Evolutionary conservation across 176 grass and related monocot species (phyloP), one percentile per base, ranked within the genome.

Genomic region (Cocos nucifera): DNA sequence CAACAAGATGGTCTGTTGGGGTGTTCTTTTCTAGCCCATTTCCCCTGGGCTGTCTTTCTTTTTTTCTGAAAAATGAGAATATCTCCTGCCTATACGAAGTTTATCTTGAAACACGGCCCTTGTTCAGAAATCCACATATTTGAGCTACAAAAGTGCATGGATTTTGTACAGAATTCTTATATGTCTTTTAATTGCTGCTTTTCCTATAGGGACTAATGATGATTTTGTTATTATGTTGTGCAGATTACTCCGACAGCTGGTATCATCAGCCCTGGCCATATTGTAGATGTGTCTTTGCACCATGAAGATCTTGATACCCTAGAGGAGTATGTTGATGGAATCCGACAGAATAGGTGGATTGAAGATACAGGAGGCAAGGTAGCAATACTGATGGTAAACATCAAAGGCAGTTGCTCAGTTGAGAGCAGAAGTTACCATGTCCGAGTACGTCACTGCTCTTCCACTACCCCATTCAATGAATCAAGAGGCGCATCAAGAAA

Each of bases 171-270:
- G 7, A 9, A 39, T 10, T 39, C 32, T 39, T 39, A 39, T 1
- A 39, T 10, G 7, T 39, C 9, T 8, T 39, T 39, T 39, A 39
- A 4, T 39, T 39, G 7, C 35, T 44, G 35, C 1, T 44, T 9
- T 44, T 44, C 35, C 35, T 3, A 44, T 44, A 2, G 10, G 9
- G 9, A 44, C 35, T 44, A 44, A 44, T 2, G 35, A 10, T 44
- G 35, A 14, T 14, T 44, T 14, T 44, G 35, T 44, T 44, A 62
- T 3, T 30, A 23, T 72, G 35, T 25, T 17, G 49, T 50, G 23
- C 71, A 96, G 92, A 83, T 96, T 57, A 77, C 53, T 54, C 87
- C 92, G 49, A 73, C 62, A 49, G 56, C 68, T 5, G 92, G 92
- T 61, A 82, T 87, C 22, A 88, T 96, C 54, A 77, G 69, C 58